Conservation (phyloP, 78 protist genomes). For the Dictyostelium purpureum region DNA sequence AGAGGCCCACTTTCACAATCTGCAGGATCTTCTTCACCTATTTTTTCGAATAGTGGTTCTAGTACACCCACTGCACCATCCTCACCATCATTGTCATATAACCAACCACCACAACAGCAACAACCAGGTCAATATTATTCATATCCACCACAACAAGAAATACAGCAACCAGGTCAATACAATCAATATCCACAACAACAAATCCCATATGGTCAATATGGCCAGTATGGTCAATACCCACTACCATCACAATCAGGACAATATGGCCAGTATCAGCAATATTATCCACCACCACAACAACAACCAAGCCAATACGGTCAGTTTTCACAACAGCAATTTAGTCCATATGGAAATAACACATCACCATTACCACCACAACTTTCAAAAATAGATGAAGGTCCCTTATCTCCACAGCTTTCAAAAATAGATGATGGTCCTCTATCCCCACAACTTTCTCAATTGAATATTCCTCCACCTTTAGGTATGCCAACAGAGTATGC, state of each 20-base stretch:
- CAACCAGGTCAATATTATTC: neutral
- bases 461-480: too few relatives aligned
- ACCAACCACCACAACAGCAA: neutral
- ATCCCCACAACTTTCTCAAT: too few relatives aligned
- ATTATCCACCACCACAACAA: neutral
- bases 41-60: too few relatives aligned
- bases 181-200: neutral
- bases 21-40: neutral
- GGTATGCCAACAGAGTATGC: too few relatives aligned
- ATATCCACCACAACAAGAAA: neutral
- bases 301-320: neutral
- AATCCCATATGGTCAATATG: neutral
- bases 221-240: neutral
- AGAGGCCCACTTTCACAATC: neutral
- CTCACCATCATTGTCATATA: neutral
- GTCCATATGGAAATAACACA: too few relatives aligned
- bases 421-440: too few relatives aligned
- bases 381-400: neutral
- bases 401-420: too few relatives aligned
- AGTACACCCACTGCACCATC: neutral
- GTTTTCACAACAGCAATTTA: too few relatives aligned
- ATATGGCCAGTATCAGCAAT: neutral
- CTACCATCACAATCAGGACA: neutral
- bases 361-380: neutral
- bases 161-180: neutral